Conservation (phyloP, 257 asterid genomes). For the Agastache rugosa region DNA sequence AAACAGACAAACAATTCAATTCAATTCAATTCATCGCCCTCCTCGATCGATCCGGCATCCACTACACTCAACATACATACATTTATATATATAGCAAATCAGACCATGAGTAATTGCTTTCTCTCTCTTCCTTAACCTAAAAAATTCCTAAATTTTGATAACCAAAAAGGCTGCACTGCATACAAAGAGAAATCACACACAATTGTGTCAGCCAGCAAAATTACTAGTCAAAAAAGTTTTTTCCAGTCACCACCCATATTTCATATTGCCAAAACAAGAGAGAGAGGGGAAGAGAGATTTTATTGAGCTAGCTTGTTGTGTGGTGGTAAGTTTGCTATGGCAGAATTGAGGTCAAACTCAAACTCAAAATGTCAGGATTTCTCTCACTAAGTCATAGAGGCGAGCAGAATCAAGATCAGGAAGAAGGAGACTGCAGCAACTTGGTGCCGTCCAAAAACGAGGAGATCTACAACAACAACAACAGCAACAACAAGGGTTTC, state of each 20-base stretch:
- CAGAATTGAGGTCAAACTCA: conserved; percentile 43
- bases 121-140: conserved; percentile 42
- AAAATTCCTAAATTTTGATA: conserved; percentile 44
- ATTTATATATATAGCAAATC: too few relatives aligned
- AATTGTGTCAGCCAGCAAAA: conserved; percentile 39
- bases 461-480: conserved; percentile 68
- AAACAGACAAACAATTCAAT: conserved; percentile 35
- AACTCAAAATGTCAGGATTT: conserved; percentile 69
- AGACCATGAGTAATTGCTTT: not conserved
- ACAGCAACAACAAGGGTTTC: conserved; percentile 70
- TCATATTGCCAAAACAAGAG: conserved; percentile 12
- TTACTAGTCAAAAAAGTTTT: not conserved
- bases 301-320: too few relatives aligned
- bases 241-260: conserved; percentile 19
- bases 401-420: conserved; percentile 39
- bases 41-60: not conserved
- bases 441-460: conserved; percentile 56
- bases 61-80: too few relatives aligned
- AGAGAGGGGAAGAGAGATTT: not conserved
- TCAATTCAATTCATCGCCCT: conserved; percentile 23
- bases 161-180: conserved; percentile 55
- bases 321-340: conserved; percentile 49
- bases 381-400: conserved; percentile 61
- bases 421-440: conserved; percentile 13
- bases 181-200: conserved; percentile 7